Evolutionary conservation across 805 yeast genomes (phyloP).

Genomic region (Sugiyamaella mastotermitis): DNA sequence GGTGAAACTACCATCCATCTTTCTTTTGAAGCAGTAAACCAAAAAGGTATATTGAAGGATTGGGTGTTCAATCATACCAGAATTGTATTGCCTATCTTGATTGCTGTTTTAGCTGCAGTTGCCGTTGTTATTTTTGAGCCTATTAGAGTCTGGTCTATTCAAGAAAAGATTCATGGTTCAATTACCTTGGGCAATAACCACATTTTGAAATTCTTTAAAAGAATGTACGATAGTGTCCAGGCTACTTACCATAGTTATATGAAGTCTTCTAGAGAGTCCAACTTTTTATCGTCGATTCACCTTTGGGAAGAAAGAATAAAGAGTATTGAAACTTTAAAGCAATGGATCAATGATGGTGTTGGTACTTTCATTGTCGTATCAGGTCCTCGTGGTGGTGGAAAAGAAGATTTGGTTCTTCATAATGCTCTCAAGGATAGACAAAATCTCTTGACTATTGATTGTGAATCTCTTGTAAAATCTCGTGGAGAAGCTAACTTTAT

Average conservation of each 20-base stretch:
- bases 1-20: conserved; percentile 63
- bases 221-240: too few relatives aligned
- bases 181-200: not conserved
- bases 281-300: conserved; percentile 11
- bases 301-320: conserved; percentile 71
- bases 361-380: conserved; percentile 82
- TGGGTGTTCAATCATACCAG: conserved; percentile 71
- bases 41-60: conserved; percentile 40
- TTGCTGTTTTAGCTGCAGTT: conserved; percentile 72
- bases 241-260: too few relatives aligned
- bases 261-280: not conserved
- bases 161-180: conserved; percentile 47
- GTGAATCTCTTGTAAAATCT: conserved; percentile 67
- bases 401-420: conserved; percentile 67
- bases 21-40: conserved; percentile 58
- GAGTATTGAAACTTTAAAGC: conserved; percentile 57
- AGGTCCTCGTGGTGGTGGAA: conserved; percentile 97
- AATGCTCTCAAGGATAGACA: conserved; percentile 56
- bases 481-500: conserved; percentile 68
- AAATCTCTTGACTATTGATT: conserved; percentile 66
- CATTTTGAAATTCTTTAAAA: not conserved
- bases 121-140: conserved; percentile 92
- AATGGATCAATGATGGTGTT: conserved; percentile 85
- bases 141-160: conserved; percentile 73
- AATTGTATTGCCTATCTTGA: conserved; percentile 69